Percentiles rank a stretch among this genome's conserved stretches.
Conservation (phyloP, 371 early-diverging fungal genomes). For the Blakeslea trispora region DNA sequence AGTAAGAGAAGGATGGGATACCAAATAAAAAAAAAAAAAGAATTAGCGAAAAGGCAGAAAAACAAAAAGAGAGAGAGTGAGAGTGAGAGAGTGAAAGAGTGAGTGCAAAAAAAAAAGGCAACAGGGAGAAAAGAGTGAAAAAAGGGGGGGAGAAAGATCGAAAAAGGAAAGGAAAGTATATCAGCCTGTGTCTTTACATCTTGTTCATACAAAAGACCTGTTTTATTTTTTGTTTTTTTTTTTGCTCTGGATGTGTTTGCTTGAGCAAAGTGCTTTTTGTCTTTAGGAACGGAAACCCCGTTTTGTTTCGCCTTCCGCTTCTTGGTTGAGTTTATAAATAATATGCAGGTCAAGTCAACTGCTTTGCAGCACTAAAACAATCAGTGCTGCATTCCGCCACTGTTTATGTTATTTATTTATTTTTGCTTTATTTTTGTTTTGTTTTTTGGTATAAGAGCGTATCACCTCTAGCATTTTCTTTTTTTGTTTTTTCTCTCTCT, state of each 20-base stretch:
- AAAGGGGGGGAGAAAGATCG: slow-evolving; percentile 5
- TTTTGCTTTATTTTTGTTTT: slow-evolving; percentile 5
- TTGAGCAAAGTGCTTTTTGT: too few relatives aligned
- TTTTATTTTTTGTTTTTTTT: too few relatives aligned
- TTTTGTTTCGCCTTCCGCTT: slow-evolving; percentile 11
- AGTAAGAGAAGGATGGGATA: not conserved
- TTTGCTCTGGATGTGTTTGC: too few relatives aligned
- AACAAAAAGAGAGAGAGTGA: too few relatives aligned
- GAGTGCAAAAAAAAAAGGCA: too few relatives aligned
- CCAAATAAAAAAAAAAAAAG: not conserved
- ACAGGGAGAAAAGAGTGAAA: too few relatives aligned
- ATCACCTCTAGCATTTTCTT: slow-evolving; percentile 7
- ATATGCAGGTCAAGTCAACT: slow-evolving; percentile 45
- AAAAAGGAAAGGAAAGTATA: too few relatives aligned
- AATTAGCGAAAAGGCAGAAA: too few relatives aligned
- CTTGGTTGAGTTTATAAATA: slow-evolving; percentile 16
- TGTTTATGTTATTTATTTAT: slow-evolving; percentile 1
- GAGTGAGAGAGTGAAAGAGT: too few relatives aligned
- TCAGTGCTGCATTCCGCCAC: slow-evolving; percentile 25
- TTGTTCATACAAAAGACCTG: too few relatives aligned
- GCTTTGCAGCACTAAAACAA: slow-evolving; percentile 32
- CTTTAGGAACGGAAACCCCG: slow-evolving; percentile 24
- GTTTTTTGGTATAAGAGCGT: slow-evolving; percentile 5
- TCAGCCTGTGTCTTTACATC: too few relatives aligned
- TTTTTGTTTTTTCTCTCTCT: slow-evolving; percentile 6